phyloP scores from a whole-genome alignment of 371 early-diverging fungal genomes.

The Mortierella sp. region DNA sequence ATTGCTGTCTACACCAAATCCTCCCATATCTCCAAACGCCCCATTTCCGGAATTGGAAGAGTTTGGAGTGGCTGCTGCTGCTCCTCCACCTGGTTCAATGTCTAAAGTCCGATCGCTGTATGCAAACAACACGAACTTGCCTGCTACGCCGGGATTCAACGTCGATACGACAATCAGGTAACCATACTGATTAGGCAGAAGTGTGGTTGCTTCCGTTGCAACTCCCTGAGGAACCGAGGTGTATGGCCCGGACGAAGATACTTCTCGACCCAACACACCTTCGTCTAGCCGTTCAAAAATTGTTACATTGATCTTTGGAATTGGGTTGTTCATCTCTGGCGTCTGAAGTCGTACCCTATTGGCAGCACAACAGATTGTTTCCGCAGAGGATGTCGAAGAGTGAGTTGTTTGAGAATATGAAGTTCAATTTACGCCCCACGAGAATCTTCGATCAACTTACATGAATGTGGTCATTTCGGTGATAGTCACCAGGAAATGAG shows the following conservation, averaged over 20 bases:
- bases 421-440: background rate
- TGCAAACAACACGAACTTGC: slow-evolving; percentile 62
- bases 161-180: slow-evolving; percentile 74
- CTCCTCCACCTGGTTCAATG: slow-evolving; percentile 52
- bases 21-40: no score
- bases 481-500: slow-evolving; percentile 72
- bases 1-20: no score
- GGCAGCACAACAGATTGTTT: no score
- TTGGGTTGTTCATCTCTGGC: slow-evolving; percentile 62
- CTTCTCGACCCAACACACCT: slow-evolving; percentile 66
- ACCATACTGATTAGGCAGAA: slow-evolving; percentile 55
- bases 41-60: no score
- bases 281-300: slow-evolving; percentile 71
- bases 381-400: no score
- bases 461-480: slow-evolving; percentile 69
- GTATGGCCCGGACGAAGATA: slow-evolving; percentile 80
- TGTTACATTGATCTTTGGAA: slow-evolving; percentile 78
- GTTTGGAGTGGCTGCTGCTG: slow-evolving; percentile 10
- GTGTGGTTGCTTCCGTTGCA: slow-evolving; percentile 28
- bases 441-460: slow-evolving; percentile 49
- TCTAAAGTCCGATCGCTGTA: slow-evolving; percentile 72
- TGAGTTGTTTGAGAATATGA: background rate
- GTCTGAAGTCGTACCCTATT: slow-evolving; percentile 79
- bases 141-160: slow-evolving; percentile 62
- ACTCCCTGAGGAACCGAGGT: slow-evolving; percentile 74